Conservation (phyloP, 2,329 filamentous ascomycete species). For the Hymenoscyphus fructigenus region DNA sequence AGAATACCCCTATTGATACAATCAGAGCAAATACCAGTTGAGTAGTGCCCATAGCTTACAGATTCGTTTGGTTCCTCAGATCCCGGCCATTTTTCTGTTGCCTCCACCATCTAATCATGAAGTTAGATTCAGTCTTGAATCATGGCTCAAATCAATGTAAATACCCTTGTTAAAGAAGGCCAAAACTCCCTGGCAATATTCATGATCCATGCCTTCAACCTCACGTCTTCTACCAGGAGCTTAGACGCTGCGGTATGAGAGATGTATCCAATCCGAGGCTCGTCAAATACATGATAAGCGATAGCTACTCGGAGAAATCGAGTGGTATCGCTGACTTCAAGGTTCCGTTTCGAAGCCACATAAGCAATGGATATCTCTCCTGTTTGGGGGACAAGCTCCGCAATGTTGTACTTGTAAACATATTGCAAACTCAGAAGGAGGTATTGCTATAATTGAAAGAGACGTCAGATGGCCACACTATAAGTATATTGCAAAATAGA, state of each 20-base stretch:
- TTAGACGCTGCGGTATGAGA: background rate
- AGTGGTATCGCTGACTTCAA: background rate
- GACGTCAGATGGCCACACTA: too few relatives aligned
- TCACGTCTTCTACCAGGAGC: background rate
- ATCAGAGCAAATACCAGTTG: too few relatives aligned
- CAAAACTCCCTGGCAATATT: background rate
- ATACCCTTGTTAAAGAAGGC: background rate
- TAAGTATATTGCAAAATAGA: background rate
- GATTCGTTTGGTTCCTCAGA: background rate
- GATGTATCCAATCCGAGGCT: background rate
- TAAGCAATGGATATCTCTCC: background rate
- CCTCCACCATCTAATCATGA: background rate
- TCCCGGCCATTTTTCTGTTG: background rate
- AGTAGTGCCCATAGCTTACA: too few relatives aligned
- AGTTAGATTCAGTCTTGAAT: too few relatives aligned
- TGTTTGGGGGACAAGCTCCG: background rate
- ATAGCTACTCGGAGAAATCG: background rate
- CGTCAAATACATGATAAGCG: background rate
- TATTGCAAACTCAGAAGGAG: background rate
- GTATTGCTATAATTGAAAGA: too few relatives aligned
- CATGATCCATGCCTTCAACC: background rate
- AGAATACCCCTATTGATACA: too few relatives aligned
- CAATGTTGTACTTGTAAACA: background rate
- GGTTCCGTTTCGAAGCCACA: background rate
- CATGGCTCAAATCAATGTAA: too few relatives aligned